Evolutionary conservation across 2,329 filamentous ascomycete species (phyloP), one percentile per base, ranked within the genome.

Genomic region (Sporothrix inflata): DNA sequence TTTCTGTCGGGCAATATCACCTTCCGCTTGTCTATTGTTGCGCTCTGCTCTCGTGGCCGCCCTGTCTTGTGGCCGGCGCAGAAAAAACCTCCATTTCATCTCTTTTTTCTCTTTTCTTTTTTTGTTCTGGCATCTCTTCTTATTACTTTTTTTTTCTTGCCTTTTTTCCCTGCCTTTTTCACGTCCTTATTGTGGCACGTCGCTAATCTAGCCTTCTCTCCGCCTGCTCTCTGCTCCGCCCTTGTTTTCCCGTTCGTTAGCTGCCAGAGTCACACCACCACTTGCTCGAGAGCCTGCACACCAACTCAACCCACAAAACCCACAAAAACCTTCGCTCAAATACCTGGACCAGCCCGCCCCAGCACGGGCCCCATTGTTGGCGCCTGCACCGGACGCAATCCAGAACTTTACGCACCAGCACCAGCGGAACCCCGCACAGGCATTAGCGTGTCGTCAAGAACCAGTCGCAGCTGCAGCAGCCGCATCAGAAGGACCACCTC

Each of bases 201-300:
- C 24, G 51, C 65, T 63, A 51, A 69, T 60, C 67, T 57, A 34
- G 67, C 51, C 34, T 27, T 30, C 24, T 34, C 6, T 60, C 51
- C 53, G 30, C 24, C 40, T 67, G 24, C 19, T 57, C 21, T 24
- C 53, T 49, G 42, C 30, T 8, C 30, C 47, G 34, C 34, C 12
- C 47, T 51, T 34, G 9, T 55, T 69, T 55, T 68, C 47, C 30
- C 65, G 34, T n/a, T 55, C 34, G 12, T 16, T 47, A 69, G 67
- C 67, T 69, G 7, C 9, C 9, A 45, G 30, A 67, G 69, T 73
- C 72, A 73, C 72, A 69, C 72, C 72, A 73, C 72, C 55, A 42
- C 30, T 24, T 24, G 14, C 47, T 30, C 30, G 27, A 42, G 24
- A 14, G 19, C 2, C 55, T 51, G 40, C 68, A 49, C 27, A 63